Evolutionary conservation across 768 basidiomycete genomes (phyloP), one percentile per base, ranked within the genome.

Genomic region (Russula olivacea): DNA sequence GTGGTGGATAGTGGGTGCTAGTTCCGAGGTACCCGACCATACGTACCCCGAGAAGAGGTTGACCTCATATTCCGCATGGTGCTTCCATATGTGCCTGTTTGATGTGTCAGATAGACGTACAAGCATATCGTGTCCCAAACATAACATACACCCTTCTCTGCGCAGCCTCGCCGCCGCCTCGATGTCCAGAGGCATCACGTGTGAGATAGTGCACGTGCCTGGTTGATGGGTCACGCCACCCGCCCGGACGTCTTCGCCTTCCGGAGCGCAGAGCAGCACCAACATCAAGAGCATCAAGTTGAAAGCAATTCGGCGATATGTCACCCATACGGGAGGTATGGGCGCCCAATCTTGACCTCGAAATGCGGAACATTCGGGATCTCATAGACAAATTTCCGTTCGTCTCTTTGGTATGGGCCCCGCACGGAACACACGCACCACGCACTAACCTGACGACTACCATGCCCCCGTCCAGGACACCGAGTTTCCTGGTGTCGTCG

Each of bases 401-500:
- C 76, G 85, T 99, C 72, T 92, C 95, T 69, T 95, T 99, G 93
- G 95, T 88, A 59, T 70, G 80, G 66, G 71, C 52, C 68, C 65
- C 58, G 52, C 45, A 36, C 45, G 41, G 47, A 43, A 59, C 66
- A 40, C 66, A 58, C 50, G 25, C 60, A 21, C 66, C 59, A 36
- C 34, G 47, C 57, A 43, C 38, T 66, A 65, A 53, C 58, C 63
- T 57, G 28, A 55, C 61, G 40, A 41, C 54, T 71, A 71, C 66
- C 59, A 72, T 65, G 55, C 65, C 63, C 12, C 53, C 66, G 49
- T 58, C 38, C 74, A 98, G 96, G 96, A 99, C 74, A 98, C 97
- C 58, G 97, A 99, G 73, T 98, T 98, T 74, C 97, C 97, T 38
- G 97, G 97, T 10, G 94, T 98, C 48, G 97, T 99, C 59, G 97